A percentile compares a stretch with the other conserved stretches of the same genome.
Evolutionary conservation across 2,329 filamentous ascomycete species (phyloP).

Genomic region (Orbilia quercus): DNA sequence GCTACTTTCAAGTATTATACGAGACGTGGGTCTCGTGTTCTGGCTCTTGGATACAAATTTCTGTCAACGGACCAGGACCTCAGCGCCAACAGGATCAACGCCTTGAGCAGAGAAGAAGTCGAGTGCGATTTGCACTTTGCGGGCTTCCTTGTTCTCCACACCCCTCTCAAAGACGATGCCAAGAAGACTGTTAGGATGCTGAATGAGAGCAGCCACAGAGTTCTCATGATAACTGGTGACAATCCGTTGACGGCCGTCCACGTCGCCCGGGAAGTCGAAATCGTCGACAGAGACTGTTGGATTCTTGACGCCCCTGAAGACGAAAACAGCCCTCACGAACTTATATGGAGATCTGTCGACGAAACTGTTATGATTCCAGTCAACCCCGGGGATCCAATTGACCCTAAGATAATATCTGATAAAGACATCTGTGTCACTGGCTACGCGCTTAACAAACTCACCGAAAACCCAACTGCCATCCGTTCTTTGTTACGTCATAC

Average conservation of each 20-base stretch:
- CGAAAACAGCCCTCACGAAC: conserved; percentile 77
- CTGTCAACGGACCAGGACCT: conserved; percentile 84
- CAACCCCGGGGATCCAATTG: conserved; percentile 82
- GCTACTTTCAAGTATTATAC: conserved; percentile 99
- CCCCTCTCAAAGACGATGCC: conserved; percentile 94
- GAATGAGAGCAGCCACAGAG: conserved; percentile 97
- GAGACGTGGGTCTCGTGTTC: conserved; percentile 90
- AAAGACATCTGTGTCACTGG: conserved; percentile 97
- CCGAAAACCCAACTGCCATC: conserved; percentile 78
- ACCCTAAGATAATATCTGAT: conserved; percentile 79
- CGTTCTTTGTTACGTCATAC: conserved; percentile 83
- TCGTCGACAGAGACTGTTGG: conserved; percentile 92
- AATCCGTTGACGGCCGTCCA: conserved; percentile 97
- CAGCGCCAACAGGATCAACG: conserved; percentile 85
- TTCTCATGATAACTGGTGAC: conserved; percentile 99
- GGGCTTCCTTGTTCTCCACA: conserved; percentile 94
- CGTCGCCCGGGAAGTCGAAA: conserved; percentile 94
- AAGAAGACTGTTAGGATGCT: conserved; percentile 94
- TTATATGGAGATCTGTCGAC: conserved; percentile 95
- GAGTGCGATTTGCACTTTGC: conserved; percentile 87
- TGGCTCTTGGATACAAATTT: conserved; percentile 94
- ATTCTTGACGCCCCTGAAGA: conserved; percentile 96
- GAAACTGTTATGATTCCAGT: conserved; percentile 88
- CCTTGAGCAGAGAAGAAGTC: conserved; percentile 90
- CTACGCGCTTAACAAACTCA: conserved; percentile 90